Conservation (phyloP, 2,329 filamentous ascomycete species). For the Cercospora canescens region DNA sequence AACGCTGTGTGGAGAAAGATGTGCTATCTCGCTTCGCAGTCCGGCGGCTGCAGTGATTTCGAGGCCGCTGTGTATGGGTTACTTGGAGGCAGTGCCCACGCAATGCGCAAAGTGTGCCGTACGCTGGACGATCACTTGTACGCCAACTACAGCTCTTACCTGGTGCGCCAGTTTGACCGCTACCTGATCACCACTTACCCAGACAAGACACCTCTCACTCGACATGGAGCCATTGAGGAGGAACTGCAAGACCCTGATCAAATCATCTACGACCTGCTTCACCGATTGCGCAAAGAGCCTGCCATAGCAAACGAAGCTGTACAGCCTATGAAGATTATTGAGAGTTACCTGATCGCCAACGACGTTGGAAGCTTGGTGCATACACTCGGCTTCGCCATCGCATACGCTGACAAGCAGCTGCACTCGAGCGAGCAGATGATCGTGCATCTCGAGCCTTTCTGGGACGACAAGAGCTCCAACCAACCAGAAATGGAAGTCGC, state of each 20-base stretch:
- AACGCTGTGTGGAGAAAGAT: conserved; percentile 65
- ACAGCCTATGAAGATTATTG: conserved; percentile 71
- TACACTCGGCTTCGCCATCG: conserved; percentile 46
- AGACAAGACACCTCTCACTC: conserved; percentile 54
- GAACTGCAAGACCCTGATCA: conserved; percentile 55
- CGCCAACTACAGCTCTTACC: conserved; percentile 80
- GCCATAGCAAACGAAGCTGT: conserved; percentile 60
- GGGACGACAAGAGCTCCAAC: conserved; percentile 16
- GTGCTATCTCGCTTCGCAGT: conserved; percentile 69
- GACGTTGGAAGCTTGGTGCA: conserved; percentile 49
- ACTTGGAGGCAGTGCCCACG: conserved; percentile 78
- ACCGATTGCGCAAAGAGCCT: conserved; percentile 57
- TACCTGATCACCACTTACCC: conserved; percentile 63
- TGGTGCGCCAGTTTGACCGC: conserved; percentile 76
- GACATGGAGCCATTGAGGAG: conserved; percentile 65
- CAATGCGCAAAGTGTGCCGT: conserved; percentile 73
- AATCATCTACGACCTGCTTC: conserved; percentile 54
- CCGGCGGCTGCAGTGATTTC: conserved; percentile 70
- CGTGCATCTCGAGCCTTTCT: conserved; percentile 24
- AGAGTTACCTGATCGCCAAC: conserved; percentile 71
- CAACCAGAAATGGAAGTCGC: conserved; percentile 37
- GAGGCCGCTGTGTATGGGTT: conserved; percentile 89
- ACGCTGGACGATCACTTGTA: conserved; percentile 88
- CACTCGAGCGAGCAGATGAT: conserved; percentile 28
- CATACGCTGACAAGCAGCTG: conserved; percentile 36